Evolutionary conservation across 352 stramenopile genomes (phyloP), one percentile per base, ranked within the genome.

Genomic region (Chrysophaeum taylorii): DNA sequence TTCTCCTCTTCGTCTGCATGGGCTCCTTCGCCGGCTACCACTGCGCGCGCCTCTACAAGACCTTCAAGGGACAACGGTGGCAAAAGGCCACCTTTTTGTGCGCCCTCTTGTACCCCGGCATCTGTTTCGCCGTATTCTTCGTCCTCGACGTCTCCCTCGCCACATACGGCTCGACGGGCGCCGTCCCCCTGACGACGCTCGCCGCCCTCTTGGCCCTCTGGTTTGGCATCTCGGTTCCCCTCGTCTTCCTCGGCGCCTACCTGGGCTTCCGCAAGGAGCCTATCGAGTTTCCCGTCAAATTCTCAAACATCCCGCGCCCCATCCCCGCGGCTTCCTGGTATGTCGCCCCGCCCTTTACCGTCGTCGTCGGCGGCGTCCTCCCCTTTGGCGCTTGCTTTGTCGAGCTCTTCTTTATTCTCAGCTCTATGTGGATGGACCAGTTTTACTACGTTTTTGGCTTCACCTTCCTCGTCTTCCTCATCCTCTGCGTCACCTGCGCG

Each of bases 371-470:
- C 52, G 96, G 95, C 25, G 90, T 99, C 69, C 82, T 99, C 0
- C 96, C 96, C 16, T 99, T 99, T 76, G 95, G 94, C 35, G 94
- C 96, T 9, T 97, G 97, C 84, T 99, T 99, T 79, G 94, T 99
- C 36, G 96, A 99, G 83, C 86, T 99, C 31, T 99, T 98, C 84
- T 99, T 99, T 79, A 97, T 99, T 74, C 81, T 99, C 33, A 94
- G 91, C 23, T 96, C 85, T 21, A 82, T 84, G n/a, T 89, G 78
- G 84, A 83, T 81, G 70, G 76, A 86, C 70, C 95, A 96, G 79
- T 98, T 98, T 80, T 99, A 99, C 87, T 99, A 99, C 83, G 90
- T 99, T 14, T 99, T 99, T 82, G 94, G 94, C 67, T 99, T 99
- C 83, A 84, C 99, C 27, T 81, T 98, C 70, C 78, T 99, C 39